Evolutionary conservation across 2,329 filamentous ascomycete species (phyloP).

Genomic region (Mycocentrospora acerina): DNA sequence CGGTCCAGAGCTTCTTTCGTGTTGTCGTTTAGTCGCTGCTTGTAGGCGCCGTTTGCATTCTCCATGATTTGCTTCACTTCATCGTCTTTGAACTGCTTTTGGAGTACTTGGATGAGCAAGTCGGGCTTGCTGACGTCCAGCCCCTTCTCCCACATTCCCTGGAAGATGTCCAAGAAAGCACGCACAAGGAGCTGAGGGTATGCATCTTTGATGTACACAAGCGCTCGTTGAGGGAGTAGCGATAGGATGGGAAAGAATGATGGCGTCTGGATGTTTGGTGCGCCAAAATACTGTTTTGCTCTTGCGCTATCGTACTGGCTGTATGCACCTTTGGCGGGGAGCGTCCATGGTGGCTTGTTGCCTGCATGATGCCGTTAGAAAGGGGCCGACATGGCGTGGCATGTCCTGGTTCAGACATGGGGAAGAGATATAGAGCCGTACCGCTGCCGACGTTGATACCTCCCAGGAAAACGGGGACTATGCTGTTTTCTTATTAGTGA

Average conservation of each 20-base stretch:
- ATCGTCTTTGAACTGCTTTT: slow-evolving; percentile 50
- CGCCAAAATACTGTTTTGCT: slow-evolving; percentile 55
- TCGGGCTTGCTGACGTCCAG: slow-evolving; percentile 61
- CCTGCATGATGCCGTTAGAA: slow-evolving; percentile 45
- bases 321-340: slow-evolving; percentile 68
- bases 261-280: slow-evolving; percentile 46
- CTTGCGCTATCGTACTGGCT: slow-evolving; percentile 52
- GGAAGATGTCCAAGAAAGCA: slow-evolving; percentile 58
- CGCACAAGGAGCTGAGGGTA: slow-evolving; percentile 54
- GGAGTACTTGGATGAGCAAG: slow-evolving; percentile 50
- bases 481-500: slow-evolving; percentile 47
- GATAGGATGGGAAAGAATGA: slow-evolving; percentile 58
- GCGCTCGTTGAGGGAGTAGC: slow-evolving; percentile 62
- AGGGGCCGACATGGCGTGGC: not conserved
- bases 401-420: not conserved
- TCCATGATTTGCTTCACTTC: slow-evolving; percentile 60
- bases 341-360: slow-evolving; percentile 73
- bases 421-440: slow-evolving; percentile 15
- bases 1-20: slow-evolving; percentile 63
- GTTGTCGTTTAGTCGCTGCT: slow-evolving; percentile 56
- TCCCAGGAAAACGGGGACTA: slow-evolving; percentile 69
- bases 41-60: slow-evolving; percentile 53
- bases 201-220: slow-evolving; percentile 66
- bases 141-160: slow-evolving; percentile 63
- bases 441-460: slow-evolving; percentile 48